phyloP scores from a whole-genome alignment of 1,139 yeast species.

The Debaryomyces robertsiae region DNA sequence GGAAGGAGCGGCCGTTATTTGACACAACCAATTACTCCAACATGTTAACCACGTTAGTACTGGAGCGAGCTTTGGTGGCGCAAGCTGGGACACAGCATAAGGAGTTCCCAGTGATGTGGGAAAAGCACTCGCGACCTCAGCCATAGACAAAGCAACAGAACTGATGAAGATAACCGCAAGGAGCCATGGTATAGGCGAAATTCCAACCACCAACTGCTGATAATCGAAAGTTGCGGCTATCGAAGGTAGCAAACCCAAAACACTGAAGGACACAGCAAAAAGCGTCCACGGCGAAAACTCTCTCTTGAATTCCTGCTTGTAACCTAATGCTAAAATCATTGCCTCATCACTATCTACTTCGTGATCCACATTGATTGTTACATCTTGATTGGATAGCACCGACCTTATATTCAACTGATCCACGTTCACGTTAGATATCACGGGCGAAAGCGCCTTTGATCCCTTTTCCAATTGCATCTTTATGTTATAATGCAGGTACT shows the following conservation, averaged over 20 bases:
- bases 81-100: conserved; percentile 51
- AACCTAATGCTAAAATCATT: conserved; percentile 64
- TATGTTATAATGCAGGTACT: background rate
- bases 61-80: conserved; percentile 57
- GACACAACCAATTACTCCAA: conserved; percentile 55
- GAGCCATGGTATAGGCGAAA: conserved; percentile 58
- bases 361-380: conserved; percentile 49
- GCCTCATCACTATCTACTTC: conserved; percentile 55
- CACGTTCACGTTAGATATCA: conserved; percentile 41
- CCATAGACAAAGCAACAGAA: conserved; percentile 52
- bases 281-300: conserved; percentile 65
- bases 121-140: conserved; percentile 50
- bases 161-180: conserved; percentile 52
- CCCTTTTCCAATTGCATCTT: background rate
- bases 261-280: conserved; percentile 71
- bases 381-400: conserved; percentile 42
- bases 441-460: conserved; percentile 24
- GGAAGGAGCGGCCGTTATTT: conserved; percentile 55
- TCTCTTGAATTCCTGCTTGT: conserved; percentile 72
- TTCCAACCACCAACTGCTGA: conserved; percentile 55
- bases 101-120: conserved; percentile 55
- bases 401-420: conserved; percentile 43
- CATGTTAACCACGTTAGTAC: conserved; percentile 61
- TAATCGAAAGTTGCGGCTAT: conserved; percentile 61
- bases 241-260: conserved; percentile 71